A percentile compares a stretch with the other conserved stretches of the same genome.
These are phyloP conservation scores for Infundibulicybe gibba DNA, from an alignment of 768 basidiomycete genomes.

Conservation along the genomic window DNA sequence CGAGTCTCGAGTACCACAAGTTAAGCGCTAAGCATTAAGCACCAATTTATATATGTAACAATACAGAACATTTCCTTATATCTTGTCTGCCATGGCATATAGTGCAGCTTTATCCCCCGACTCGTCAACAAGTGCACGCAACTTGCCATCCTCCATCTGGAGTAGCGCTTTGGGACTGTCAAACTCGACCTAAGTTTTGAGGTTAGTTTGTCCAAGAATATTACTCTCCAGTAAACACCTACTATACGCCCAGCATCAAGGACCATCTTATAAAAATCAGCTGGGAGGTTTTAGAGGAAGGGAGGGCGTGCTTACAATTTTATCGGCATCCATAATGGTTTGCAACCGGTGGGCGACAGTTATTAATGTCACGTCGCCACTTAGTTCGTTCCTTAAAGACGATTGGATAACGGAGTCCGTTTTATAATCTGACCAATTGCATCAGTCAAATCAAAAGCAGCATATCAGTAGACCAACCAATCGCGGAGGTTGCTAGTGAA, in stretches of 20 bases:
- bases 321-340: slow-evolving; percentile 68
- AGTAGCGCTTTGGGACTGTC: slow-evolving; percentile 51
- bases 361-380: slow-evolving; percentile 54
- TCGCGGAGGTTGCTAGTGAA: slow-evolving; percentile 39
- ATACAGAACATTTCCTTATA: slow-evolving; percentile 3
- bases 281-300: slow-evolving; percentile 2
- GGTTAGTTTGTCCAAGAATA: not conserved
- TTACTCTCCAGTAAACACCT: slow-evolving; percentile 19
- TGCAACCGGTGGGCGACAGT: slow-evolving; percentile 70
- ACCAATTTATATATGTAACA: slow-evolving; percentile 5
- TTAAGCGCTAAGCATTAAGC: too few species aligned
- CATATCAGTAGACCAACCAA: slow-evolving; percentile 28
- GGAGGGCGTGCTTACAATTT: slow-evolving; percentile 33
- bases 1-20: too few species aligned
- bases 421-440: slow-evolving; percentile 37
- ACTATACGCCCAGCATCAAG: slow-evolving; percentile 55
- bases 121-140: slow-evolving; percentile 55
- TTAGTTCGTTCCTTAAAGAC: slow-evolving; percentile 63
- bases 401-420: slow-evolving; percentile 71
- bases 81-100: slow-evolving; percentile 36
- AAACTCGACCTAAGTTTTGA: slow-evolving; percentile 38
- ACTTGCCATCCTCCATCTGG: slow-evolving; percentile 43
- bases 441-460: not conserved
- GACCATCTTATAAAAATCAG: slow-evolving; percentile 32
- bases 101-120: slow-evolving; percentile 50